Conservation (phyloP, 495 filamentous ascomycete genomes). For the Talaromyces wortmannii region DNA sequence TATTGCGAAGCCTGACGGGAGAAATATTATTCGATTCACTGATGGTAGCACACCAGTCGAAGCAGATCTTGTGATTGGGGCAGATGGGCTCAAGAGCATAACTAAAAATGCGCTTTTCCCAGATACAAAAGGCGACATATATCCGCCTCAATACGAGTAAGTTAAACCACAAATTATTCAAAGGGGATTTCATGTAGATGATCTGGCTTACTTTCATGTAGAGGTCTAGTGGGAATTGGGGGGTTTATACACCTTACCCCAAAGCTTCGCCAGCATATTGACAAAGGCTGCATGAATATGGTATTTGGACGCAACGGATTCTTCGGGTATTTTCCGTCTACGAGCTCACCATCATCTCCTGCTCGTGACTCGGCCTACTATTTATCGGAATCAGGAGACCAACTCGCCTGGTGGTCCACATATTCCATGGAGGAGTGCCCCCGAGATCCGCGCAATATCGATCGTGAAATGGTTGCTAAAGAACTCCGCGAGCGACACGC, state of each 20-base stretch:
- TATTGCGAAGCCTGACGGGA: slow-evolving; percentile 7
- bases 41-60: slow-evolving; percentile 24
- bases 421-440: slow-evolving; percentile 32
- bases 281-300: slow-evolving; percentile 43
- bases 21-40: slow-evolving; percentile 19
- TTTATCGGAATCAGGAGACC: slow-evolving; percentile 24
- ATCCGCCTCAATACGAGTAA: slow-evolving; percentile 35
- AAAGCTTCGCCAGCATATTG: slow-evolving; percentile 13
- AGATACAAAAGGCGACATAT: slow-evolving; percentile 21
- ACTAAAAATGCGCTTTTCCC: slow-evolving; percentile 39
- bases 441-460: slow-evolving; percentile 21
- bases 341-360: slow-evolving; percentile 10
- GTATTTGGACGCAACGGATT: slow-evolving; percentile 47
- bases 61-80: slow-evolving; percentile 52
- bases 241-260: slow-evolving; percentile 37
- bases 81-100: slow-evolving; percentile 50
- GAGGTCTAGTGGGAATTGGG: slow-evolving; percentile 45
- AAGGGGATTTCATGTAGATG: not conserved
- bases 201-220: slow-evolving; percentile 9
- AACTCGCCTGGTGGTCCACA: slow-evolving; percentile 42
- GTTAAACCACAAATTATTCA: not conserved
- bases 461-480: slow-evolving; percentile 26
- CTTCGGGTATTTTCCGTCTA: slow-evolving; percentile 47
- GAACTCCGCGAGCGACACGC: slow-evolving; percentile 38
- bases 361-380: slow-evolving; percentile 19